Evolutionary conservation across 257 asterid genomes (phyloP), one percentile per base, ranked within the genome.

Genomic region (Ophiorrhiza pumila): DNA sequence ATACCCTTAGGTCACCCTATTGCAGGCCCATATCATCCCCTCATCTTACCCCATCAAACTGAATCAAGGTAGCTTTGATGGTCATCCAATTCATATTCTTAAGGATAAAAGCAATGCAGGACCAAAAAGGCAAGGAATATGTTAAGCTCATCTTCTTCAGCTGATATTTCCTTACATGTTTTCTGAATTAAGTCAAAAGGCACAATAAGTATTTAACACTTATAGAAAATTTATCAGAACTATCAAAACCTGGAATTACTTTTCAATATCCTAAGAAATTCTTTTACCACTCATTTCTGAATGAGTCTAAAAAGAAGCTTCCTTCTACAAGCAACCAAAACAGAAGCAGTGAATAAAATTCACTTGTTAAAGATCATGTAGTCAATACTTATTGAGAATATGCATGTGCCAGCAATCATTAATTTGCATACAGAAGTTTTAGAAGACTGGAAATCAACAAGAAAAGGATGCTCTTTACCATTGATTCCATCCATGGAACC

Each of bases 401-500:
- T 5, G 39, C 43, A 55, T 42, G 56, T 23, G 39, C 27, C 4
- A 32, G 47, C 32, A 60, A 50, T 22, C 23, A 61, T 72, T 31
- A 41, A 27, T 43, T 7, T 34, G 8, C 35, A 49, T 13, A 18
- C 4, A 64, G 20, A 50, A 46, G 55, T 32, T 41, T 20, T 20
- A 35, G 58, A 65, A 65, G 50, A 66, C 20, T 3, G 15, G 35
- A 27, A 4, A 46, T 2, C 59, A 20, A 35, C 39, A 80, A 79
- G 65, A 52, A 52, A 79, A 71, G 31, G 72, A 15, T 68, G 63
- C 68, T 46, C 69, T 82, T 65, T 85, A 95, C 99, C 98, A 23
- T 95, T 90, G 80, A 95, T 75, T 78, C 99, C 99, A 78, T 95
- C 94, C 99, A 95, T 95, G 76, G 96, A 81, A 79, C 99, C 99